These are phyloP conservation scores for Fusarium pseudocircinatum DNA, from an alignment of 2,329 filamentous ascomycete species.

Conservation along the genomic window DNA sequence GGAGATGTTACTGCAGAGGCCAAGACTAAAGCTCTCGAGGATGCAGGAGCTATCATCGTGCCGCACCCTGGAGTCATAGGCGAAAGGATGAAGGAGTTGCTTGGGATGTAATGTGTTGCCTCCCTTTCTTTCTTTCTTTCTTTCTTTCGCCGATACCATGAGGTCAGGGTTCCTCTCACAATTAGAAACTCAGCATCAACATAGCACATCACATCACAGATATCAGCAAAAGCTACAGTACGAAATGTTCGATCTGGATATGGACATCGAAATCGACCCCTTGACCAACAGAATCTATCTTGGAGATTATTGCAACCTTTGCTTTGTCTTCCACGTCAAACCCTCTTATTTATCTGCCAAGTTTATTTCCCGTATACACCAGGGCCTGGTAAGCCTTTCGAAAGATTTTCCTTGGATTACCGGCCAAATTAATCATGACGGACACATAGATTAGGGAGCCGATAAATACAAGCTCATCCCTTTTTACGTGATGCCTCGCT, in stretches of 20 bases:
- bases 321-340: background rate
- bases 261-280: background rate
- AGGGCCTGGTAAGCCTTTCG: background rate
- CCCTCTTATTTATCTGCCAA: rapidly evolving
- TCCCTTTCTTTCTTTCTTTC: background rate
- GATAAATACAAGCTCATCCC: no score
- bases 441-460: no score
- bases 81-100: slow-evolving; percentile 46
- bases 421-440: no score
- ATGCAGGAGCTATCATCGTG: slow-evolving; percentile 51
- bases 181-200: background rate
- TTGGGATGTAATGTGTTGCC: slow-evolving; percentile 12
- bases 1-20: slow-evolving; percentile 46
- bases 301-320: background rate
- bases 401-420: background rate
- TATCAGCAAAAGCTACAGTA: background rate
- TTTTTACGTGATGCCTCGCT: no score
- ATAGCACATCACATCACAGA: background rate
- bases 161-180: background rate
- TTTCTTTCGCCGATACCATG: background rate
- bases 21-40: slow-evolving; percentile 48
- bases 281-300: background rate
- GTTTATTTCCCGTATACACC: background rate
- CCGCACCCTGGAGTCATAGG: slow-evolving; percentile 53
- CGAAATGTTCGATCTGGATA: background rate